Base-by-base conservation (phyloP, 2,329 filamentous ascomycete genomes). In the Pseudocercospora fijiensis region DNA sequence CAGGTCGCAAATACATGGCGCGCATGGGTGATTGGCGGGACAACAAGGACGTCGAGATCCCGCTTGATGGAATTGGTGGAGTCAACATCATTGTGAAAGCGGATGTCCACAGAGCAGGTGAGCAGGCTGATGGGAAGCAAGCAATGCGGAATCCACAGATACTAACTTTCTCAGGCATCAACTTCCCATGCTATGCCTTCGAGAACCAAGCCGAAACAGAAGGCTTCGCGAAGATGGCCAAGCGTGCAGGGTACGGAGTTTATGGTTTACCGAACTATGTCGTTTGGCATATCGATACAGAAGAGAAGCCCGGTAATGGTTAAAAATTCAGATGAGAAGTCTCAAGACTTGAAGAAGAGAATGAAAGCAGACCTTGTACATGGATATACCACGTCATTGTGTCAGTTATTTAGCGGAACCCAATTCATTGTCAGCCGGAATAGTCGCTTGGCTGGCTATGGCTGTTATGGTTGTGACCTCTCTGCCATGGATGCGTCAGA, bases 131-230 rank as follows among this genome's bases (percentile, higher is more conserved):
- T 18, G 9, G 8, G 45, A 11, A 49, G 24, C 20, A 11, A 49
- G 24, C 20, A 24, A 7, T 5, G 20, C 7, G 45, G 1, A 1
- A 13, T 4, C 18, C 45, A 20, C 20, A 18, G 13, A 47, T n/a
- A 57, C 45, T 26, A 11, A 16, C 20, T 53, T 60, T 30, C 75
- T 53, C 69, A 94, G 93, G 94, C 67, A 95, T 99, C 81, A 99
- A 99, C 79, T 99, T 99, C 78, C 95, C 95, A 8, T 88, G 88
- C 76, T 99, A 99, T 74, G 86, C 95, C 2, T 99, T 99, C 76
- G 95, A 99, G 77, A 98, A 99, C 78, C 95, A 99, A 81, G 95
- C 95, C 68, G 95, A 99, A 79, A 99, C 95, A 4, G 95, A 99
- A 80, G 95, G 95, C 6, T 99, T 99, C 75, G 95, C 95, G 41